Base-by-base conservation (phyloP, 2,329 filamentous ascomycete species). In the Lachnellula arida region DNA sequence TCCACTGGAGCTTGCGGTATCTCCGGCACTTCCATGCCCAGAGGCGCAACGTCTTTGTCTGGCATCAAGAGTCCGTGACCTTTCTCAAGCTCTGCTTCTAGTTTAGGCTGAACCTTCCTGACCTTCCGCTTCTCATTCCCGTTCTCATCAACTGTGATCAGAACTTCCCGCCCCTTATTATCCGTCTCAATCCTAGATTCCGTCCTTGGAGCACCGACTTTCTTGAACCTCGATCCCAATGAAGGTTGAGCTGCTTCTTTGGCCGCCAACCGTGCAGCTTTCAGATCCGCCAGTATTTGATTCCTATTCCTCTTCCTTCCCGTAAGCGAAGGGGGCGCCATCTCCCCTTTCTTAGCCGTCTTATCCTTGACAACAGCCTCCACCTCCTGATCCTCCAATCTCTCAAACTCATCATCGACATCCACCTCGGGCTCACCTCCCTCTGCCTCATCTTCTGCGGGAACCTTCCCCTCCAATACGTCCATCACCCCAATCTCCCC, bases 1-100 rank as follows among this genome's bases (percentile, higher is more conserved):
- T 80, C 73, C 9, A 78, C 70, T 55, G 72, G 69, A 6, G 72
- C 71, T 37, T 76, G 75, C 46, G 77, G 71, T 39, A 78, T 74
- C 51, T 85, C 81, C 2, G 85, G 83, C 7, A 87, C 80, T 55
- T 86, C 82, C 83, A 87, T 86, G 0, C 84, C 85, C 0, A 86
- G 72, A 0, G 82, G 81, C 60, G 79, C 78, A 22, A 74, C 77
- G 57, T 80, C 73, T 58, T 82, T 80, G 58, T 81, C 78, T 3
- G 79, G 79, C 71, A 79, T 71, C 53, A 74, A 71, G 25, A 84
- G 70, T 25, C 74, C 77, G 32, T 70, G 70, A 47, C 71, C 62
- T 60, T 74, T 74, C 50, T 67, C 63, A 50, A 68, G 59, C 37
- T 72, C 68, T 48, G 74, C 71, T 47, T 71, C 71, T 8, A 12